A percentile compares a stretch with the other conserved stretches of the same genome.
These are phyloP conservation scores for Sextonia rubra DNA, from an alignment of 164 flowering plant genomes.

Conservation along the genomic window DNA sequence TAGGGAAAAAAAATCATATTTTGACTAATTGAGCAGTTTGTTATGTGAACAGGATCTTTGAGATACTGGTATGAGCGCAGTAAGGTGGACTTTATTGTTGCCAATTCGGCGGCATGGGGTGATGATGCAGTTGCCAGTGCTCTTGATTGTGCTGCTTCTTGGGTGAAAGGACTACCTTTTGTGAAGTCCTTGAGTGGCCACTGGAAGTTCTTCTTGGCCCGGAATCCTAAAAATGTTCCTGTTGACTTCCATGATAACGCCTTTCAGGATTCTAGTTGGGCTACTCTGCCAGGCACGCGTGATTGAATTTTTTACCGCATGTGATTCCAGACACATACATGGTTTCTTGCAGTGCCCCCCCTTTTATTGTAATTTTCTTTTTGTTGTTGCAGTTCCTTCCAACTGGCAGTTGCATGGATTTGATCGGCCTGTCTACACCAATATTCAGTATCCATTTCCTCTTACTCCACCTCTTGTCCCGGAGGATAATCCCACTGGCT, in stretches of 20 bases:
- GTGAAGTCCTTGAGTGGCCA: constrained; percentile 80
- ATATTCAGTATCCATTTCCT: constrained; percentile 71
- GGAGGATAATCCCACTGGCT: constrained; percentile 87
- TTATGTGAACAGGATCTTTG: constrained; percentile 54
- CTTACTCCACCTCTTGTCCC: constrained; percentile 82
- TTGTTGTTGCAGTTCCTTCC: constrained; percentile 78
- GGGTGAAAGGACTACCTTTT: constrained; percentile 85
- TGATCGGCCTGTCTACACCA: constrained; percentile 91
- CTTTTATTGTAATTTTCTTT: constrained; percentile 5
- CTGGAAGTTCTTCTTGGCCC: constrained; percentile 83
- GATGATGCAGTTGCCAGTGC: constrained; percentile 80
- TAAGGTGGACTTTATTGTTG: constrained; percentile 58
- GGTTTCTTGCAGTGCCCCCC: not conserved
- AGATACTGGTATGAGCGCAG: constrained; percentile 80
- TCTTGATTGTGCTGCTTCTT: constrained; percentile 69
- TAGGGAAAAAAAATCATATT: not conserved
- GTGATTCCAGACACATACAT: not conserved
- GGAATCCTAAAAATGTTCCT: constrained; percentile 52
- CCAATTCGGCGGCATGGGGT: constrained; percentile 75
- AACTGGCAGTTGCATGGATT: constrained; percentile 99
- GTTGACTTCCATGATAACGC: constrained; percentile 41
- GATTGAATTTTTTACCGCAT: not conserved
- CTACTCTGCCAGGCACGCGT: constrained; percentile 61
- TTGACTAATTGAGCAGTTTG: constrained; percentile 4
- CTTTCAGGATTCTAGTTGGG: constrained; percentile 77